Evolutionary conservation across 345 rosid species (phyloP), one percentile per base, ranked within the genome.

Genomic region (Hypericum androsaemum): DNA sequence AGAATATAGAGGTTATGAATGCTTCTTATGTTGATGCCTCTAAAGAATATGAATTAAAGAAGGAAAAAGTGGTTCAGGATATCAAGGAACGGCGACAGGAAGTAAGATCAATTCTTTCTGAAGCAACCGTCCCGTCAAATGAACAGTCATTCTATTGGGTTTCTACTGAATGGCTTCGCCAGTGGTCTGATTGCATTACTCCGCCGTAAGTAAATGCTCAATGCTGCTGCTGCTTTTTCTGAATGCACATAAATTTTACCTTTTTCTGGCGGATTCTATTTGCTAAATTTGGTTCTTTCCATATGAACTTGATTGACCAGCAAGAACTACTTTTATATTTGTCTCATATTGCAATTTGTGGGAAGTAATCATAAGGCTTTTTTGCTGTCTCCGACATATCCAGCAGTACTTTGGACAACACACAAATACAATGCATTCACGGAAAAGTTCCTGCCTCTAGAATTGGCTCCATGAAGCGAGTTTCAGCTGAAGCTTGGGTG

Each of bases 111-210:
- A 61, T 84, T 72, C 94, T 92, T 58, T 72, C 80, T 50, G 95
- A 82, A 70, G 94, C 95, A 52, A 79, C 94, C 43, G 95, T 83
- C 60, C 79, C 52, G 54, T 77, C 88, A 47, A 63, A 61, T 69
- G 89, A 71, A 63, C 81, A 77, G 68, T 78, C 77, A 15, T 92
- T 66, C 42, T 83, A 48, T 68, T 92, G 98, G 98, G 71, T 84
- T 67, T 79, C 88, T 60, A 64, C 75, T 12, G 94, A 83, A 56
- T 92, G 98, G 98, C 86, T 92, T 71, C 95, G 89, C 64, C 80
- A 75, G 54, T 92, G 98, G 98, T 87, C 94, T 54, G 96, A 92
- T 65, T 74, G 64, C 54, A 57, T 84, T 57, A 58, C 58, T 37
- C 80, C 95, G 41, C 74, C 76, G 98, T 90, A 81, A 68, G 96